These are phyloP conservation scores for Flaveria floridana DNA, from an alignment of 140 eudicot species.

Conservation along the genomic window DNA sequence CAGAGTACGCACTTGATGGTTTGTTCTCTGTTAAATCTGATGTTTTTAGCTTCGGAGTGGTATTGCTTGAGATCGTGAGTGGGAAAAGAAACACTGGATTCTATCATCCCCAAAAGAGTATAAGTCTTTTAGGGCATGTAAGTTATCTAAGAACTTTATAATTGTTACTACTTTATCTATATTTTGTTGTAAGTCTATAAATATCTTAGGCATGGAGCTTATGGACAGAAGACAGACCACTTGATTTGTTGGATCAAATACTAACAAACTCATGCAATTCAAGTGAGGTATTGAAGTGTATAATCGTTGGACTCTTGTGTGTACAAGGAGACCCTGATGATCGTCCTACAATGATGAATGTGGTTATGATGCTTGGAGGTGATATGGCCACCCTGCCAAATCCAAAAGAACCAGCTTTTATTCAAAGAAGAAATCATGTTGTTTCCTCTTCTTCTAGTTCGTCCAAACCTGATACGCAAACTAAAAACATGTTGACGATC, in stretches of 20 bases:
- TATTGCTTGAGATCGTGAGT: conserved; percentile 57
- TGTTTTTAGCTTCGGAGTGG: conserved; percentile 66
- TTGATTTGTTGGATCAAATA: conserved; percentile 41
- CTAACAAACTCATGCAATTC: conserved; percentile 38
- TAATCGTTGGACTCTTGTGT: conserved; percentile 53
- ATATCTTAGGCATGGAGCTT: conserved; percentile 52
- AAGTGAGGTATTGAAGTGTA: conserved; percentile 52
- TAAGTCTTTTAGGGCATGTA: conserved; percentile 36
- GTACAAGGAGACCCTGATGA: conserved; percentile 65
- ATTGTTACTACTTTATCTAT: neutral
- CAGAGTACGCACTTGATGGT: conserved; percentile 57
- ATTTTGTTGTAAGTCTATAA: neutral
- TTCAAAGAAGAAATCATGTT: neutral
- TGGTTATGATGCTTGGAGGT: conserved; percentile 49
- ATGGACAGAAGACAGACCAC: conserved; percentile 46
- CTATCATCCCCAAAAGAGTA: conserved; percentile 18
- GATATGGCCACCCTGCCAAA: conserved; percentile 42
- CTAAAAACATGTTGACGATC: neutral
- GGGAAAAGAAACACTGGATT: conserved; percentile 48
- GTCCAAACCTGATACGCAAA: neutral
- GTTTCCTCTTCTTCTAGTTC: neutral
- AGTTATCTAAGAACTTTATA: conserved; percentile 29
- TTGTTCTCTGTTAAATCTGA: conserved; percentile 51
- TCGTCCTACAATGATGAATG: conserved; percentile 56
- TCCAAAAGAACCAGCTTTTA: conserved; percentile 46